phyloP scores from a whole-genome alignment of 768 basidiomycete genomes.

The Lentinula edodes region DNA sequence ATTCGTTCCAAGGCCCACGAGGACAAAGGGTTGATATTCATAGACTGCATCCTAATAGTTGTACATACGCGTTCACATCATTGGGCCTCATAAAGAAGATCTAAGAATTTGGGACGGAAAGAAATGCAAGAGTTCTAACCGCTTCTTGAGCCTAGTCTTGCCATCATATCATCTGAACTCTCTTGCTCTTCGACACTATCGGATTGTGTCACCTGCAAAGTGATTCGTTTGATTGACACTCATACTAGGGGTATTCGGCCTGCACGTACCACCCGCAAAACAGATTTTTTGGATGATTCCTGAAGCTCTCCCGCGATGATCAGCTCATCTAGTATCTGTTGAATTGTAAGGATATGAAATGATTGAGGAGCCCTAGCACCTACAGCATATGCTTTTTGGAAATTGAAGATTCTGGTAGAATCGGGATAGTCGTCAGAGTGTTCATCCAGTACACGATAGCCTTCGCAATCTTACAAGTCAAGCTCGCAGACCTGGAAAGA shows the following conservation, averaged over 20 bases:
- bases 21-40: background rate
- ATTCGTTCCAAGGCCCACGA: too few species aligned
- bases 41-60: background rate
- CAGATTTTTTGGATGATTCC: slow-evolving; percentile 79
- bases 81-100: slow-evolving; percentile 34
- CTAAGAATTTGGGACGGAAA: slow-evolving; percentile 14
- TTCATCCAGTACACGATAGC: background rate
- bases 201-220: slow-evolving; percentile 76
- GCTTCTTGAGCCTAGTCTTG: slow-evolving; percentile 66
- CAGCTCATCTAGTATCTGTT: slow-evolving; percentile 84
- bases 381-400: slow-evolving; percentile 92
- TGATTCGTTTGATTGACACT: background rate
- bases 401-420: slow-evolving; percentile 83
- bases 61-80: slow-evolving; percentile 24
- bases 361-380: slow-evolving; percentile 17
- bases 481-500: slow-evolving; percentile 73
- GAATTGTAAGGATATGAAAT: slow-evolving; percentile 7
- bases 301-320: slow-evolving; percentile 92
- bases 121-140: slow-evolving; percentile 40
- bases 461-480: slow-evolving; percentile 60
- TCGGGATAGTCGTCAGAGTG: background rate
- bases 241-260: background rate
- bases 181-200: slow-evolving; percentile 84
- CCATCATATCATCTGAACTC: slow-evolving; percentile 75
- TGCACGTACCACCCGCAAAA: slow-evolving; percentile 49